Conservation (phyloP, 176 grass and related monocot genomes). For the Oryza rufipogon region DNA sequence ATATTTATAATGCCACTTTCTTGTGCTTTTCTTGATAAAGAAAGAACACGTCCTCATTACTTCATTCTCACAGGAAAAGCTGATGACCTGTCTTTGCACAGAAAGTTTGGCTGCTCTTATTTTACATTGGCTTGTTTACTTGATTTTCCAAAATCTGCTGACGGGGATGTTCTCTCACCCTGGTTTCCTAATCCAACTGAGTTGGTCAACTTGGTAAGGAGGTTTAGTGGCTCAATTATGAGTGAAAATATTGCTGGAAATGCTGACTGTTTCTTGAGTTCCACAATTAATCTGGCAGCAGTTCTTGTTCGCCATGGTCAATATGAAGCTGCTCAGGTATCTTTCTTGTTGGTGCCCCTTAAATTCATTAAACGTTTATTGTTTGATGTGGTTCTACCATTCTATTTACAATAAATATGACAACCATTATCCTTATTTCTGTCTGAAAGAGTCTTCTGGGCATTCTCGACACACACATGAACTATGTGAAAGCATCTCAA, state of each 20-base stretch:
- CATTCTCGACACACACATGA: conserved; percentile 71
- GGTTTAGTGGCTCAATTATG: conserved; percentile 72
- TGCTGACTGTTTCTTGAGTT: conserved; percentile 46
- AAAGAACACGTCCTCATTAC: neutral
- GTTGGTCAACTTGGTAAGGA: conserved; percentile 62
- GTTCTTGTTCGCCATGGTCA: conserved; percentile 70
- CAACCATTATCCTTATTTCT: conserved; percentile 26
- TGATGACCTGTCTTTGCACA: conserved; percentile 65
- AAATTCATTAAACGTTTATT: conserved; percentile 32
- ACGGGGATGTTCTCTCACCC: conserved; percentile 44
- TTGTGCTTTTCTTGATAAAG: neutral
- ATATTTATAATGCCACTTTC: neutral
- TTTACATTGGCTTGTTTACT: conserved; percentile 93
- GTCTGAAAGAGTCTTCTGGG: conserved; percentile 68
- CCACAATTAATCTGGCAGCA: conserved; percentile 58
- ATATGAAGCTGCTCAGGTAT: conserved; percentile 90
- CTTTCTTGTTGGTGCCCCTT: conserved; percentile 14
- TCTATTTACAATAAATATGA: conserved; percentile 26
- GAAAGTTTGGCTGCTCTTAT: conserved; percentile 76
- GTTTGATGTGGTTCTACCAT: conserved; percentile 18
- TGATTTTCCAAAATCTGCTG: conserved; percentile 72
- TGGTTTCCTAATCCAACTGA: conserved; percentile 63
- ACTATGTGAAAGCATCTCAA: conserved; percentile 56
- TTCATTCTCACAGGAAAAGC: conserved; percentile 60
- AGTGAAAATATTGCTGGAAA: conserved; percentile 40